Conservation (phyloP, 2,329 filamentous ascomycete genomes). For the Fusarium circinatum region DNA sequence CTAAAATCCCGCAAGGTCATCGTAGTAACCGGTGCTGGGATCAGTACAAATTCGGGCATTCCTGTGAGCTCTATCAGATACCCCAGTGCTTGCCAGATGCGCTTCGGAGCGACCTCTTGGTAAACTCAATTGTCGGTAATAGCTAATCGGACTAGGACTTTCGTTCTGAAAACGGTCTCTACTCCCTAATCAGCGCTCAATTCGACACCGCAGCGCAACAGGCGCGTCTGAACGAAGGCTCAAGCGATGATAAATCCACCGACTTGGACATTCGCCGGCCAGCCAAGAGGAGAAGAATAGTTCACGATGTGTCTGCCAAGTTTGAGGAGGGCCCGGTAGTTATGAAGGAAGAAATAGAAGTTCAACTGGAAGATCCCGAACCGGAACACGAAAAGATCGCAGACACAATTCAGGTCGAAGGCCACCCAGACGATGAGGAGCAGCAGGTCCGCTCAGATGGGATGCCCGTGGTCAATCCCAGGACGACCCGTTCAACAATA, state of each 20-base stretch:
- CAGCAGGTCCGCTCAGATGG: slow-evolving; percentile 1
- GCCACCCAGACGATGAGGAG: slow-evolving; percentile 27
- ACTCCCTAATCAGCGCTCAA: slow-evolving; percentile 76
- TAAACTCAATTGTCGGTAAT: neutral
- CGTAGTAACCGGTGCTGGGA: slow-evolving; percentile 77
- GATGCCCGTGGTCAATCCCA: slow-evolving; percentile 28
- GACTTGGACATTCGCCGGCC: slow-evolving; percentile 35
- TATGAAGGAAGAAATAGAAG: slow-evolving; percentile 40
- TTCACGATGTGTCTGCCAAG: slow-evolving; percentile 34
- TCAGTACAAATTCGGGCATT: slow-evolving; percentile 80
- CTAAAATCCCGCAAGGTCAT: slow-evolving; percentile 75
- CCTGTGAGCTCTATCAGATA: slow-evolving; percentile 60
- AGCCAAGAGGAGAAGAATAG: slow-evolving; percentile 50
- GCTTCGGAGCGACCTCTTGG: neutral
- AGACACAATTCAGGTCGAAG: slow-evolving; percentile 33
- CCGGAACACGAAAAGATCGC: slow-evolving; percentile 25
- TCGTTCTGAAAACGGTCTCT: slow-evolving; percentile 76
- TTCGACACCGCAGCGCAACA: slow-evolving; percentile 65
- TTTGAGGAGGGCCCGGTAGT: slow-evolving; percentile 13
- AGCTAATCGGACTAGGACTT: slow-evolving; percentile 65
- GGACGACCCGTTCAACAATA: slow-evolving; percentile 35
- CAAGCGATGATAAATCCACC: slow-evolving; percentile 34
- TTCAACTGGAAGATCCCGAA: slow-evolving; percentile 30
- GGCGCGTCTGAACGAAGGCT: slow-evolving; percentile 42
- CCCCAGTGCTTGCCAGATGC: slow-evolving; percentile 16